Conservation (phyloP, 169 alveolate genomes). For the Plasmodium fragile region DNA sequence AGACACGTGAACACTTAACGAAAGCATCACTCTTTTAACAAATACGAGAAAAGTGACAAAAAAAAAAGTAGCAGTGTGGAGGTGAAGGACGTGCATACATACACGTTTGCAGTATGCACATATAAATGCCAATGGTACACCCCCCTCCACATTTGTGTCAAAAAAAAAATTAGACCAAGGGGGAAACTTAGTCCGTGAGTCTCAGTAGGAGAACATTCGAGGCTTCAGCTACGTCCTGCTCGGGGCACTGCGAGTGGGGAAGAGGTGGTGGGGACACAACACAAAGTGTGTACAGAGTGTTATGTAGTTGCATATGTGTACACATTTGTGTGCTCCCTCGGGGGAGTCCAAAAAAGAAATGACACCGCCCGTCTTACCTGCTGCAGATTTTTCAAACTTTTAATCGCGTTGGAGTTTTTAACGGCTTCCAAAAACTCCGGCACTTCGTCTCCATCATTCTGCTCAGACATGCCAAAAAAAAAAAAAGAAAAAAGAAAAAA, state of each 20-base stretch:
- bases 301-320: not conserved
- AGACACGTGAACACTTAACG: not conserved
- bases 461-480: not conserved
- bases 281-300: not conserved
- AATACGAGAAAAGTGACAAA: not conserved
- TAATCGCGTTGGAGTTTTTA: conserved; percentile 84
- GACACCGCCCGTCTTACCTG: conserved; percentile 72
- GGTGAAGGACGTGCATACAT: not conserved
- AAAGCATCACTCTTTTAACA: not conserved
- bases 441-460: conserved; percentile 84
- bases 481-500: not conserved
- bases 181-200: conserved; percentile 80
- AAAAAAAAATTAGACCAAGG: not conserved
- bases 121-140: not conserved
- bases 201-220: conserved; percentile 85
- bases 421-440: conserved; percentile 86
- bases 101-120: not conserved
- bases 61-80: not conserved
- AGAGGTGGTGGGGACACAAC: not conserved
- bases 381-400: conserved; percentile 79
- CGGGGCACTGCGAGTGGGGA: conserved; percentile 77
- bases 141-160: not conserved
- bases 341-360: not conserved
- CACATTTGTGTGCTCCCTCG: not conserved
- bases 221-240: conserved; percentile 88